A percentile compares a stretch with the other conserved stretches of the same genome.
phyloP scores from a whole-genome alignment of 2,329 filamentous ascomycete genomes.

The Cryoendolithus antarcticus region DNA sequence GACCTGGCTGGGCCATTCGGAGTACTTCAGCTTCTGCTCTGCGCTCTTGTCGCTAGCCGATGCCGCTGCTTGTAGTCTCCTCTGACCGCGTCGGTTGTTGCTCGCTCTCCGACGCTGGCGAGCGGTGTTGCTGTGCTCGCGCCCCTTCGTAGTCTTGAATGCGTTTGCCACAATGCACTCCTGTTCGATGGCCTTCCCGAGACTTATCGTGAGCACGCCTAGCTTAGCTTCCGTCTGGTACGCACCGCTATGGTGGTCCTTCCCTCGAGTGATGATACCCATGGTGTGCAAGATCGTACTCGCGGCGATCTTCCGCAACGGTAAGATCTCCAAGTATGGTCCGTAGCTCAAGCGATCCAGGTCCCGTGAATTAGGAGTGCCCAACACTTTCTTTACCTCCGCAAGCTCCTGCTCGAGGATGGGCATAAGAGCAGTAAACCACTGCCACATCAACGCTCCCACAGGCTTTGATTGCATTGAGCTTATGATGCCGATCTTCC shows the following conservation, averaged over 20 bases:
- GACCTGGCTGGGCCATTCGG: slow-evolving; percentile 38
- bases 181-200: slow-evolving; percentile 16
- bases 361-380: slow-evolving; percentile 15
- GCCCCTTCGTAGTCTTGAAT: too few relatives aligned
- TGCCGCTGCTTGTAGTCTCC: too few relatives aligned
- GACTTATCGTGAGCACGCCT: slow-evolving; percentile 9
- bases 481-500: slow-evolving; percentile 58
- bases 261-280: slow-evolving; percentile 11
- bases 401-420: slow-evolving; percentile 55
- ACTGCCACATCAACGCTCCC: slow-evolving; percentile 60
- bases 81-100: too few relatives aligned
- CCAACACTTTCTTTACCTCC: slow-evolving; percentile 17
- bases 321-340: slow-evolving; percentile 59
- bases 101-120: too few relatives aligned
- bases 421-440: slow-evolving; percentile 56
- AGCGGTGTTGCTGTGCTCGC: too few relatives aligned
- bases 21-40: too few relatives aligned
- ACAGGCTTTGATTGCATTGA: slow-evolving; percentile 48
- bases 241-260: slow-evolving; percentile 6
- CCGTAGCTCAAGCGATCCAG: slow-evolving; percentile 61
- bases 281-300: slow-evolving; percentile 54
- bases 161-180: slow-evolving; percentile 9
- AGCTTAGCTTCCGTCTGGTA: slow-evolving; percentile 15
- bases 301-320: slow-evolving; percentile 62
- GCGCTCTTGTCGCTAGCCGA: too few relatives aligned